These are phyloP conservation scores for Dendrothele bispora DNA, from an alignment of 768 basidiomycete genomes.

Conservation along the genomic window DNA sequence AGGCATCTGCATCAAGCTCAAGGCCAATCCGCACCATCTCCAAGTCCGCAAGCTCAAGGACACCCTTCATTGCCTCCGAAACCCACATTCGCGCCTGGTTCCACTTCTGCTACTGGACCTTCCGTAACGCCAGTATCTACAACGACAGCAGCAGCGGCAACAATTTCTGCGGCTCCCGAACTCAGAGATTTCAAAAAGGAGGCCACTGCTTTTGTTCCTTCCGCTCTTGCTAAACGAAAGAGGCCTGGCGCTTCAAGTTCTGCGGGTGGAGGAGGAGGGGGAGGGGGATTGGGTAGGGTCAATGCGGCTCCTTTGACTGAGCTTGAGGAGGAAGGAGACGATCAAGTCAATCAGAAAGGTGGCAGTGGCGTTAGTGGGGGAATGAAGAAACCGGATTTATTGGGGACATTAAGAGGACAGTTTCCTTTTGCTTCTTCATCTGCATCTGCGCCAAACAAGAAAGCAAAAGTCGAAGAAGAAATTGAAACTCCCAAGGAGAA, in stretches of 20 bases:
- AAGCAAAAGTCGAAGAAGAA: conserved; percentile 20
- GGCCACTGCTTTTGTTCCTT: conserved; percentile 88
- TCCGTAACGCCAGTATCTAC: too few relatives aligned
- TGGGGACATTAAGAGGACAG: conserved; percentile 59
- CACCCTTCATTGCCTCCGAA: conserved; percentile 19
- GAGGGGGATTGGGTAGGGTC: conserved; percentile 43
- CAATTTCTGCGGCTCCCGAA: conserved; percentile 81
- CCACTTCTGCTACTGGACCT: conserved; percentile 18
- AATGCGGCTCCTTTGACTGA: conserved; percentile 61
- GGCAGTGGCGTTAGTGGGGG: conserved; percentile 22
- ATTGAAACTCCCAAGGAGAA: too few relatives aligned
- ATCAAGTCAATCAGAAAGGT: too few relatives aligned
- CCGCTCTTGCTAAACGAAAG: conserved; percentile 79
- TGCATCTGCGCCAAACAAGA: conserved; percentile 10
- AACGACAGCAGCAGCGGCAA: conserved; percentile 55
- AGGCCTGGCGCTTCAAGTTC: conserved; percentile 37
- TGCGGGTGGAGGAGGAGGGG: too few relatives aligned
- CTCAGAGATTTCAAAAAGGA: conserved; percentile 95
- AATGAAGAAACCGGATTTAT: conserved; percentile 61
- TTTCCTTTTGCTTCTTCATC: conserved; percentile 45
- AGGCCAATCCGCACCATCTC: conserved; percentile 36
- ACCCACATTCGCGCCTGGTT: conserved; percentile 19
- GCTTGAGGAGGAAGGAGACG: conserved; percentile 30
- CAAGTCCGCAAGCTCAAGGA: conserved; percentile 45
- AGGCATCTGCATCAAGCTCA: too few relatives aligned